Percentiles rank a stretch among this genome's conserved stretches.
Conservation (phyloP, 2,329 filamentous ascomycete genomes). For the Arthroderma sp. region DNA sequence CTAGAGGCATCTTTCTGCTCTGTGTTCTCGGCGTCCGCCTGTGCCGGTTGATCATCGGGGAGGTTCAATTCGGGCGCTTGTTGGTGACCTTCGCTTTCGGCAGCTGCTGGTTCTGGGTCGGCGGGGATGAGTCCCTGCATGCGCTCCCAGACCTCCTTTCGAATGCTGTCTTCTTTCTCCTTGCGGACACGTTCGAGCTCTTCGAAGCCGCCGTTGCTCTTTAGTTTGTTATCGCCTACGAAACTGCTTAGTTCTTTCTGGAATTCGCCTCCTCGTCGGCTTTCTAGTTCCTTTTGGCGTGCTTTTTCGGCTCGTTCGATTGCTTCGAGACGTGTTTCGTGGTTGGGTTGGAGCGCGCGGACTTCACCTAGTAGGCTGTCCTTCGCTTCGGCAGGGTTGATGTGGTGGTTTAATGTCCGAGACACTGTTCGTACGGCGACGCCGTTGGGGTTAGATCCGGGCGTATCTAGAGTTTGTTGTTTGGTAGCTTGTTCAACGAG, state of each 20-base stretch:
- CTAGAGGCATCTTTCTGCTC: slow-evolving; percentile 1
- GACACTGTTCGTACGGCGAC: slow-evolving; percentile 40
- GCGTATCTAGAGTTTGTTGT: slow-evolving; percentile 67
- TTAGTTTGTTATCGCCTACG: slow-evolving; percentile 79
- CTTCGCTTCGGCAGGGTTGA: slow-evolving; percentile 71
- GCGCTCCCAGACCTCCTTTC: slow-evolving; percentile 57
- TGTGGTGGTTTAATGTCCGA: slow-evolving; percentile 40
- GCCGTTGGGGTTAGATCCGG: slow-evolving; percentile 28
- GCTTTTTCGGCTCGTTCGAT: slow-evolving; percentile 95
- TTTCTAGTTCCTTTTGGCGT: slow-evolving; percentile 76
- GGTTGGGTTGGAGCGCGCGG: slow-evolving; percentile 82
- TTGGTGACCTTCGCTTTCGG: background rate
- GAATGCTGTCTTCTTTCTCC: slow-evolving; percentile 73
- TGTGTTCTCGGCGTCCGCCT: background rate
- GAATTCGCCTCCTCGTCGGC: slow-evolving; percentile 60
- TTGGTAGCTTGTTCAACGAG: slow-evolving; percentile 97
- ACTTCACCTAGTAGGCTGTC: slow-evolving; percentile 89
- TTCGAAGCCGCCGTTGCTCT: slow-evolving; percentile 91
- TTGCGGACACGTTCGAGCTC: slow-evolving; percentile 78
- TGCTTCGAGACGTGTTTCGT: slow-evolving; percentile 82
- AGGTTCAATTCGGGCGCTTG: background rate
- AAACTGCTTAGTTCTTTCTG: slow-evolving; percentile 76
- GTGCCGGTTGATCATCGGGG: background rate
- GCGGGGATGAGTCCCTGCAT: slow-evolving; percentile 38
- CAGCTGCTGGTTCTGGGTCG: slow-evolving; percentile 17